phyloP scores from a whole-genome alignment of 1,139 yeast species.

The Candida anutae region DNA sequence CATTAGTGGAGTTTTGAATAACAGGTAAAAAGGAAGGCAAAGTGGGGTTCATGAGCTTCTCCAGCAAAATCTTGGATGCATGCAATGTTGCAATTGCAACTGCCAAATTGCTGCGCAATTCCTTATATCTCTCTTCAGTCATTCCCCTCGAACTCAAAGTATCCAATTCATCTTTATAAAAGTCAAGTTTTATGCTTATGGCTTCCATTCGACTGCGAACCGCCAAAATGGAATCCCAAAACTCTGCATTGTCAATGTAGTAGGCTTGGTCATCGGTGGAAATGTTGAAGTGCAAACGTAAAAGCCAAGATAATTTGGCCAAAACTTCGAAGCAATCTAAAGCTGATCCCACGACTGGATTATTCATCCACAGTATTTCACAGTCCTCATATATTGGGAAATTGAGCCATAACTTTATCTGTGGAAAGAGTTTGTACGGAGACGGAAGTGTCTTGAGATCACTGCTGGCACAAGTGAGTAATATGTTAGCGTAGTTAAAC shows the following conservation, averaged over 20 bases:
- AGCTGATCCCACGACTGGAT: constrained; percentile 11
- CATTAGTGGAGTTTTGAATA: constrained; percentile 16
- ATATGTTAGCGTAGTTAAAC: too few species aligned
- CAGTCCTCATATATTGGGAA: constrained; percentile 19
- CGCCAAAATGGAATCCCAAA: constrained; percentile 9
- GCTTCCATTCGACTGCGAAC: constrained; percentile 3
- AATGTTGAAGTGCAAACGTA: constrained; percentile 15
- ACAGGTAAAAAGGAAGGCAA: constrained; percentile 13
- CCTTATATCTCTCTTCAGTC: too few species aligned
- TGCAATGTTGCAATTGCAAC: constrained; percentile 8
- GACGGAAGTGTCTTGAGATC: too few species aligned
- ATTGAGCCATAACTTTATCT: constrained; percentile 18
- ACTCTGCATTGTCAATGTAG: constrained; percentile 6
- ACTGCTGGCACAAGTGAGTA: too few species aligned
- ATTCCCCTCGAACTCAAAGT: too few species aligned
- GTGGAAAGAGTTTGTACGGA: constrained; percentile 26
- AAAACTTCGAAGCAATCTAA: constrained; percentile 22
- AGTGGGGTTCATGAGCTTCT: constrained; percentile 16
- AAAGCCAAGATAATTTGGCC: constrained; percentile 32
- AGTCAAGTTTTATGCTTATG: constrained; percentile 4
- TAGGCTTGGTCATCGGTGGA: constrained; percentile 1
- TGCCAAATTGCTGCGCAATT: constrained; percentile 9
- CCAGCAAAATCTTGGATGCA: constrained; percentile 7
- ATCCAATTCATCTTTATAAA: constrained; percentile 6
- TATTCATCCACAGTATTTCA: constrained; percentile 10